Evolutionary conservation across 495 filamentous ascomycete genomes (phyloP), one percentile per base, ranked within the genome.

Genomic region (Aspergillus ellipticus): DNA sequence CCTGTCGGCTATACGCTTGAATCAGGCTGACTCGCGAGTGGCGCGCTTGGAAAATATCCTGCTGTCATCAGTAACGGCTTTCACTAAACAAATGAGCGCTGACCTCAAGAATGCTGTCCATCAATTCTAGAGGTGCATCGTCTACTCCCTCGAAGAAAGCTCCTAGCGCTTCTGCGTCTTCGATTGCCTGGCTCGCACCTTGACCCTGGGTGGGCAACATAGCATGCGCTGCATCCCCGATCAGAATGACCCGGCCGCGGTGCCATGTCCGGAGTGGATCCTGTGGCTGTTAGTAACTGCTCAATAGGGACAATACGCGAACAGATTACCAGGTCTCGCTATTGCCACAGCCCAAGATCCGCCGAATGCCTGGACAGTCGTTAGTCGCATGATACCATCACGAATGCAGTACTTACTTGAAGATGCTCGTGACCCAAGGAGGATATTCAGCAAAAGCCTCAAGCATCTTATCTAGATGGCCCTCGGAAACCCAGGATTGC

Each of bases 191-290:
- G 31, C 66, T 75, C 19, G 70, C 68, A 0, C 75, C 74, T 43
- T 77, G 72, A 0, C 72, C 73, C 42, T 75, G 71, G 24, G 67
- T 59, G 2, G 74, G 74, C 4, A 68, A 59, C 73, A 79, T 74
- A 2, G 73, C 69, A 51, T 79, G 75, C 1, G 75, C 74, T 0
- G 75, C 73, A 47, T 78, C 75, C 1, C 74, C 75, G 41, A 77
- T 72, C 16, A 78, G 63, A 28, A 78, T 73, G 4, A 68, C 63
- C 3, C 72, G 67, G 8, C 71, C 75, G 15, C 47, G 46, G 45
- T 58, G 48, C 74, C 74, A 79, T 1, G 49, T 67, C 10, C 56
- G 54, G 2, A 79, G 60, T 0, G 74, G 71, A 31, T 75, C n/a
- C n/a, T n/a, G n/a, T n/a, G n/a, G n/a, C n/a, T n/a, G n/a, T n/a